These are phyloP conservation scores for Fusarium piperis DNA, from an alignment of 2,329 filamentous ascomycete genomes.

Conservation along the genomic window DNA sequence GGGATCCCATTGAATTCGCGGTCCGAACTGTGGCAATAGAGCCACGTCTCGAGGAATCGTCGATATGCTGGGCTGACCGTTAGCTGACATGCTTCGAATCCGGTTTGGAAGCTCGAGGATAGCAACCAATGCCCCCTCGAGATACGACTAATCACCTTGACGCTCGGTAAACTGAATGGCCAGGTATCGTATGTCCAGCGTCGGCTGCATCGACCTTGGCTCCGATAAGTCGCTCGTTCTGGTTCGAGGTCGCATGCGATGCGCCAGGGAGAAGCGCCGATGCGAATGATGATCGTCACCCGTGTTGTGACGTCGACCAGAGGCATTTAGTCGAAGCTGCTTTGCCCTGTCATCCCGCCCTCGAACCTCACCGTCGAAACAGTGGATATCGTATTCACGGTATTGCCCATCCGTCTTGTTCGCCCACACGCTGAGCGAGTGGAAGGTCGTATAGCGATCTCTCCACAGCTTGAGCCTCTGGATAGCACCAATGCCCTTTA, in stretches of 20 bases:
- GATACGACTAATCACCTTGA: slow-evolving; percentile 49
- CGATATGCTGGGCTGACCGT: slow-evolving; percentile 48
- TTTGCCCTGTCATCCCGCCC: slow-evolving; percentile 57
- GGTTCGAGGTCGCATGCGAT: slow-evolving; percentile 53
- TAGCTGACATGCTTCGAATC: slow-evolving; percentile 32
- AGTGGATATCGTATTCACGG: slow-evolving; percentile 59
- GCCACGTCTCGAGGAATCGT: slow-evolving; percentile 59
- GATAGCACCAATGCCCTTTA: slow-evolving; percentile 61
- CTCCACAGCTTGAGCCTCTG: slow-evolving; percentile 64
- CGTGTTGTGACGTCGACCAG: slow-evolving; percentile 53
- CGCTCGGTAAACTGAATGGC: slow-evolving; percentile 60
- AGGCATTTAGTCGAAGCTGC: slow-evolving; percentile 55
- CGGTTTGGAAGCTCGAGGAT: slow-evolving; percentile 10
- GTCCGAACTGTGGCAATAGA: slow-evolving; percentile 57
- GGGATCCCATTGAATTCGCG: slow-evolving; percentile 57
- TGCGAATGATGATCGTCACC: slow-evolving; percentile 48
- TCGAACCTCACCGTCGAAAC: slow-evolving; percentile 59
- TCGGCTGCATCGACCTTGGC: slow-evolving; percentile 32
- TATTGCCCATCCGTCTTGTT: slow-evolving; percentile 58
- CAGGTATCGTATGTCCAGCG: slow-evolving; percentile 58
- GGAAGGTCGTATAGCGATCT: slow-evolving; percentile 58
- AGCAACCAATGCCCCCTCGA: slow-evolving; percentile 6
- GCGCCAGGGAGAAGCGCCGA: slow-evolving; percentile 56
- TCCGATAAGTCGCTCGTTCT: slow-evolving; percentile 45
- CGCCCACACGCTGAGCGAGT: slow-evolving; percentile 59